Conservation (phyloP, 2,329 filamentous ascomycete species). For the Parastagonospora nodorum region DNA sequence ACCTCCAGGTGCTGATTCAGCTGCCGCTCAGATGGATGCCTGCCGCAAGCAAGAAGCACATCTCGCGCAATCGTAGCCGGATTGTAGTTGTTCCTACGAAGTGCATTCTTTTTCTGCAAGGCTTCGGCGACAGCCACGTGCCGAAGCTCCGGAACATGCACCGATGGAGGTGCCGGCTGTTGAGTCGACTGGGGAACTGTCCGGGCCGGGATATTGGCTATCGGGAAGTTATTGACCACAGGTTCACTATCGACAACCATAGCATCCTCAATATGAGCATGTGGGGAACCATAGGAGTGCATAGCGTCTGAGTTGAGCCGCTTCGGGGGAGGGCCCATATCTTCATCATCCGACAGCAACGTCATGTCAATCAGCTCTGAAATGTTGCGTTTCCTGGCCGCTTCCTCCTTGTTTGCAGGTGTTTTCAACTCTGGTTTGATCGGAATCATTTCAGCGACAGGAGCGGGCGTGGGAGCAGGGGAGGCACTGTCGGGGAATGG, state of each 20-base stretch:
- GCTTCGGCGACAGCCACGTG: constrained; percentile 53
- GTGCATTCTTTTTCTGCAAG: constrained; percentile 54
- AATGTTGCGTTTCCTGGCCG: constrained; percentile 61
- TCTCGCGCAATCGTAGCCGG: constrained; percentile 67
- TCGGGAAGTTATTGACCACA: constrained; percentile 28
- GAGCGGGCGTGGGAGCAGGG: constrained; percentile 22
- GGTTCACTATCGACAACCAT: constrained; percentile 20
- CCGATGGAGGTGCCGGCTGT: not conserved
- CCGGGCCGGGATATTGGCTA: constrained; percentile 15
- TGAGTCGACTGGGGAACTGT: constrained; percentile 11
- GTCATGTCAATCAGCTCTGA: constrained; percentile 61
- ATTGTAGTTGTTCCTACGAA: constrained; percentile 61
- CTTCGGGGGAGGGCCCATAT: constrained; percentile 44
- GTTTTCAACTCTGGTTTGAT: constrained; percentile 31
- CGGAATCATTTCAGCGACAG: constrained; percentile 41
- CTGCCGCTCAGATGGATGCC: constrained; percentile 62
- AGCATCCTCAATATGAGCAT: constrained; percentile 10
- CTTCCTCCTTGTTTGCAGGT: constrained; percentile 58
- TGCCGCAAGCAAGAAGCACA: constrained; percentile 65
- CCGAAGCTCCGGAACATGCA: constrained; percentile 21
- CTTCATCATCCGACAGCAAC: constrained; percentile 52
- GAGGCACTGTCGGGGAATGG: constrained; percentile 17
- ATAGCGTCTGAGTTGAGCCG: constrained; percentile 20
- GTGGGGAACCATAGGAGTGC: constrained; percentile 14
- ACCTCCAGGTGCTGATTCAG: constrained; percentile 65